These are phyloP conservation scores for Aspergillus sp. DNA, from an alignment of 2,329 filamentous ascomycete genomes.

Conservation along the genomic window DNA sequence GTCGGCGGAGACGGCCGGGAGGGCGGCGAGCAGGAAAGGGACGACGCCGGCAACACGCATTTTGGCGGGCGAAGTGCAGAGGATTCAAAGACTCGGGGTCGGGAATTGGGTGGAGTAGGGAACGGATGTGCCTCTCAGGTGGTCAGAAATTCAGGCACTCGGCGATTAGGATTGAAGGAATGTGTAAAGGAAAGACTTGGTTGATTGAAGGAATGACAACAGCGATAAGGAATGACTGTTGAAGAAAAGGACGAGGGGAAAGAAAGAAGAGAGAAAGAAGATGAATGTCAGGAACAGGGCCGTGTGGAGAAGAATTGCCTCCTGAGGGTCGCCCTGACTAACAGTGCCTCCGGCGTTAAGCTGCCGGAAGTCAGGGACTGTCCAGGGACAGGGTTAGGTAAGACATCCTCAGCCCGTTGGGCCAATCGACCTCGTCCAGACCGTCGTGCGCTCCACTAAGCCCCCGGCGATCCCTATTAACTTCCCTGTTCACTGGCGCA, in stretches of 20 bases:
- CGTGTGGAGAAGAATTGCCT: neutral
- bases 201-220: neutral
- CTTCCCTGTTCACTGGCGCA: too few relatives aligned
- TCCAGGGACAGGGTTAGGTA: too few relatives aligned
- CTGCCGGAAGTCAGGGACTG: too few relatives aligned
- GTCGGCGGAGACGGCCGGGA: slow-evolving; percentile 50
- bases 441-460: too few relatives aligned
- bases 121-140: too few relatives aligned
- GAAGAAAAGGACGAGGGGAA: neutral
- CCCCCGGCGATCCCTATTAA: too few relatives aligned
- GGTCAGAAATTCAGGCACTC: too few relatives aligned
- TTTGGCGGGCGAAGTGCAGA: neutral
- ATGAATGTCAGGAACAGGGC: neutral
- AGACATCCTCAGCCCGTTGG: neutral
- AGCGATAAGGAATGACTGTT: neutral
- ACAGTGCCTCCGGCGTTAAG: too few relatives aligned
- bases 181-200: neutral
- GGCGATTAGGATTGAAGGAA: neutral
- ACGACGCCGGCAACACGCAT: slow-evolving; percentile 48
- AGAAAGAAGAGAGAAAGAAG: slow-evolving; percentile 1
- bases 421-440: neutral
- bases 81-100: neutral
- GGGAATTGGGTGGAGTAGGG: neutral
- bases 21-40: slow-evolving; percentile 39
- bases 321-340: neutral